Conservation (phyloP, 1,284 basidiomycete species). For the Ceratobasidium sp. region DNA sequence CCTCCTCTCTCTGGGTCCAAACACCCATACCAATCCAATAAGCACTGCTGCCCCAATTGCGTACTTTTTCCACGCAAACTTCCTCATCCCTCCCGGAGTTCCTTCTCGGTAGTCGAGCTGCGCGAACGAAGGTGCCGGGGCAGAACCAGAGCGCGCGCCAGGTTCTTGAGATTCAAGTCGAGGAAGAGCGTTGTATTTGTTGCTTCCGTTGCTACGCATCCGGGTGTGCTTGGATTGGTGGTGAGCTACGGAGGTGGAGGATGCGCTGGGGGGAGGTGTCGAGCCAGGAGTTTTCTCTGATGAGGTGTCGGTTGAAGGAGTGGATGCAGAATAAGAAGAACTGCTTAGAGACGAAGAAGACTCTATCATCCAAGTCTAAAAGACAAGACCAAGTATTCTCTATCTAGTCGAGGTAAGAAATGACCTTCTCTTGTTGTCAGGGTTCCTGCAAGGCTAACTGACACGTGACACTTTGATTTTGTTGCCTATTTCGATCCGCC, state of each 20-base stretch:
- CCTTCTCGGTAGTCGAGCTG: constrained; percentile 35
- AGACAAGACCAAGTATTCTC: background rate
- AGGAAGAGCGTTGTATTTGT: constrained; percentile 36
- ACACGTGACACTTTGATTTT: too few relatives aligned
- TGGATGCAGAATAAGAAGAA: constrained; percentile 20
- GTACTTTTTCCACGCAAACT: constrained; percentile 73
- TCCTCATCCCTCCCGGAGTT: constrained; percentile 24
- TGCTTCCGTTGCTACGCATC: constrained; percentile 37
- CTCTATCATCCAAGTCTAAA: constrained; percentile 29
- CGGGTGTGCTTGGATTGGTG: constrained; percentile 24
- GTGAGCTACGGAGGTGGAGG: constrained; percentile 30
- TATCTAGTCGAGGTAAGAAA: too few relatives aligned
- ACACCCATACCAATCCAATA: constrained; percentile 69
- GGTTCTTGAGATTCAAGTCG: constrained; percentile 32
- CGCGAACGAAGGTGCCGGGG: constrained; percentile 1
- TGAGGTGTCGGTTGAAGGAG: constrained; percentile 23
- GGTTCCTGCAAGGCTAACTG: too few relatives aligned
- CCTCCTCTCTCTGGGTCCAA: constrained; percentile 64
- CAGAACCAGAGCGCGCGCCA: background rate
- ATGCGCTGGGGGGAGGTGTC: background rate
- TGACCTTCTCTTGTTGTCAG: too few relatives aligned
- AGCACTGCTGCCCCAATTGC: constrained; percentile 65
- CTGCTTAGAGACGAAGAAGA: background rate
- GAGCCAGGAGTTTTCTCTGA: background rate
- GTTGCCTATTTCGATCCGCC: too few relatives aligned